phyloP scores from a whole-genome alignment of 192 early-diverging fungal species.

The Piromyces finnis region DNA sequence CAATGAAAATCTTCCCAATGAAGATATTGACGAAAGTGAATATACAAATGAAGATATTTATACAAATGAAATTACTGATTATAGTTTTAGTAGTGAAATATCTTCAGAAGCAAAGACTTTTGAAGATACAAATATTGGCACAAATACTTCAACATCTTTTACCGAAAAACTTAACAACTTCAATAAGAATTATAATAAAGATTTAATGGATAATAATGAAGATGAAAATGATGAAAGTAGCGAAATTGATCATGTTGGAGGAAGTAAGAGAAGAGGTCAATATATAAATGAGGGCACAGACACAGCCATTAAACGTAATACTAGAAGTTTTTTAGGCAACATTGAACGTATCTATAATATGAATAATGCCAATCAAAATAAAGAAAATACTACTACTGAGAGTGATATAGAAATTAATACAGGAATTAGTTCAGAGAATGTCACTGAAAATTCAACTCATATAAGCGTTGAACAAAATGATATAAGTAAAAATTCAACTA shows the following conservation, averaged over 20 bases:
- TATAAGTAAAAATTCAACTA: background rate
- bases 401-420: too few species aligned
- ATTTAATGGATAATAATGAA: conserved; percentile 3
- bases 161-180: background rate
- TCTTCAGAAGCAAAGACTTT: background rate
- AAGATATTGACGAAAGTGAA: background rate
- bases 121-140: too few species aligned
- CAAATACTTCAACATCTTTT: too few species aligned
- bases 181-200: background rate
- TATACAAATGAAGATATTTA: background rate
- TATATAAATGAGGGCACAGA: background rate
- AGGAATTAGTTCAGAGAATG: too few species aligned
- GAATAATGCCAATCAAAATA: background rate
- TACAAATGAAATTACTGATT: background rate
- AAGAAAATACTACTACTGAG: background rate
- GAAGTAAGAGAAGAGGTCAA: background rate
- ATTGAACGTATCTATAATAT: background rate
- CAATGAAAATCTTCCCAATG: too few species aligned
- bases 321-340: background rate
- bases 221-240: background rate
- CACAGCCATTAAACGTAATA: background rate
- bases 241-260: background rate
- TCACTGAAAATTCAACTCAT: background rate
- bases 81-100: background rate
- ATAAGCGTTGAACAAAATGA: background rate